These are phyloP conservation scores for Pythium monospermum DNA, from an alignment of 352 stramenopile species.

Conservation along the genomic window DNA sequence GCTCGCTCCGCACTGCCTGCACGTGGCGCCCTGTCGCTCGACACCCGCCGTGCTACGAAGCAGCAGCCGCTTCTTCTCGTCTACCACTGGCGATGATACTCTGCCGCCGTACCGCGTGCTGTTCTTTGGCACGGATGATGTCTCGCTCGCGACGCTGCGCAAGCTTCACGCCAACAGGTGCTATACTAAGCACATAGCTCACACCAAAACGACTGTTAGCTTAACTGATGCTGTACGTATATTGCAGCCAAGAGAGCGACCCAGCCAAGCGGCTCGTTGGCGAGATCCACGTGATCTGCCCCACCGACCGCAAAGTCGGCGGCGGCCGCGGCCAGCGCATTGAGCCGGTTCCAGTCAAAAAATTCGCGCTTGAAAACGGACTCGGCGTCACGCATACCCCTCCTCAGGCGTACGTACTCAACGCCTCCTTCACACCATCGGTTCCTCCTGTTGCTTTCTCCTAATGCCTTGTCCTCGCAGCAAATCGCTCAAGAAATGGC, in stretches of 20 bases:
- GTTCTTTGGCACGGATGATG: constrained; percentile 85
- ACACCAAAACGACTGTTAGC: no score
- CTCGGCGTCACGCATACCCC: constrained; percentile 63
- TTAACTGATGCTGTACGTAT: background rate
- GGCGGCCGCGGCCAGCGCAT: constrained; percentile 45
- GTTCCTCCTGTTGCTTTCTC: background rate
- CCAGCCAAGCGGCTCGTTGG: constrained; percentile 31
- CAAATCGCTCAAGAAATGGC: constrained; percentile 78
- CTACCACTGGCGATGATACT: background rate
- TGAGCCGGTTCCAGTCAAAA: constrained; percentile 71
- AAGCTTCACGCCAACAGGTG: constrained; percentile 64
- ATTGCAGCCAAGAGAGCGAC: constrained; percentile 27
- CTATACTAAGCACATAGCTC: background rate
- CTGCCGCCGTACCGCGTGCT: constrained; percentile 43
- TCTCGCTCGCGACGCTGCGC: constrained; percentile 74
- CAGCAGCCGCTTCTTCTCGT: background rate
- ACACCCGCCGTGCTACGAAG: background rate
- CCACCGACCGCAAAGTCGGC: constrained; percentile 74
- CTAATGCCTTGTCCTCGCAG: constrained; percentile 16
- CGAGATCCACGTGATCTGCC: constrained; percentile 70
- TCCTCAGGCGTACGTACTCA: constrained; percentile 39
- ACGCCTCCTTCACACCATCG: background rate
- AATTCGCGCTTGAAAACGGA: constrained; percentile 56
- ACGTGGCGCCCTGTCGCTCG: background rate
- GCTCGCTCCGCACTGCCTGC: background rate